Conservation (phyloP, 768 basidiomycete species). For the Collybiopsis confluens region DNA sequence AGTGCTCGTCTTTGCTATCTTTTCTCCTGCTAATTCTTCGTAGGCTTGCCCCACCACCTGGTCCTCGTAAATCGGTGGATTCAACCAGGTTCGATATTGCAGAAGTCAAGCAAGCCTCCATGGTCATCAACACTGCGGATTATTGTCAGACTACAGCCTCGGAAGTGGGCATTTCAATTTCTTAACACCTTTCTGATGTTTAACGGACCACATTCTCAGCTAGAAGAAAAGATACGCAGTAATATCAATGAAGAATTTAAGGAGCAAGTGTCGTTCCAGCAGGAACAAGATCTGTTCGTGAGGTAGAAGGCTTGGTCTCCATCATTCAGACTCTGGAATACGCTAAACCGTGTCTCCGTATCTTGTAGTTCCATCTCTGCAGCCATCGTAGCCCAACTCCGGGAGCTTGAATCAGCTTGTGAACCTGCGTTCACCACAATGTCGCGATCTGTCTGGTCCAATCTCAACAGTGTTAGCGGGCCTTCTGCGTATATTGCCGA, state of each 20-base stretch:
- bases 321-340: conserved; percentile 1
- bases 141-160: conserved; percentile 91
- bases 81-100: conserved; percentile 62
- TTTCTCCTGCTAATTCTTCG: not conserved
- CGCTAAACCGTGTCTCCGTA: too few relatives aligned
- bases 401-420: conserved; percentile 81
- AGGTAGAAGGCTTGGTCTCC: conserved; percentile 43
- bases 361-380: conserved; percentile 71
- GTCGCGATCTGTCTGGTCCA: conserved; percentile 74
- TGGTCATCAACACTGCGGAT: conserved; percentile 95
- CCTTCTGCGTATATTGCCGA: conserved; percentile 80
- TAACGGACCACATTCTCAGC: conserved; percentile 35
- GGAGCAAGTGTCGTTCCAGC: conserved; percentile 77
- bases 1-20: not conserved
- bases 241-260: conserved; percentile 74
- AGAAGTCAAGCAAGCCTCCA: conserved; percentile 77
- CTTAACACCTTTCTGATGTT: not conserved
- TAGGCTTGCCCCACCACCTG: not conserved
- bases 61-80: conserved; percentile 69
- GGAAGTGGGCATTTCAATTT: conserved; percentile 48
- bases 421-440: conserved; percentile 79
- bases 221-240: conserved; percentile 88
- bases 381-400: conserved; percentile 73
- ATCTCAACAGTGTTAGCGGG: conserved; percentile 79
- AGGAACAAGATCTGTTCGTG: conserved; percentile 85